Base-by-base conservation (phyloP, 2,329 filamentous ascomycete species). In the Sporothrix inflata region DNA sequence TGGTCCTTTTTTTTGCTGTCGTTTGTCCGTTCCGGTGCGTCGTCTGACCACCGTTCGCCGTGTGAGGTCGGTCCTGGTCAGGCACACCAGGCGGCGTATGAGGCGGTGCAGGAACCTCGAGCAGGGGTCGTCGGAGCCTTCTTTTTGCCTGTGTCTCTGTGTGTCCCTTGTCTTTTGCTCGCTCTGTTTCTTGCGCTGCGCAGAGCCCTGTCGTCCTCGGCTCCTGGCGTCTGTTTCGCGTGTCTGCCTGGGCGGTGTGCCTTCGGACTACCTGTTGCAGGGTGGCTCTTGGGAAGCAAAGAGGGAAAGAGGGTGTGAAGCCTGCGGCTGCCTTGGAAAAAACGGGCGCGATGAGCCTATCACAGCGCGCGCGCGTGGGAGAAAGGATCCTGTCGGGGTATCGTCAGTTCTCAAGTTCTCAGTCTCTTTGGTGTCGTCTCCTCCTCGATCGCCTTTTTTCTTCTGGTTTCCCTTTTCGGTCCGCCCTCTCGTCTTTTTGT, bases 181-280 rank as follows among this genome's bases (percentile, higher is more conserved):
- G n/a, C 45, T 8, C 6, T 49, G 45, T 49, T 19, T 16, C 16
- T 16, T 49, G 19, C 45, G 19, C 14, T 8, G 19, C 19, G 19
- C 47, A 49, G 30, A 66, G 65, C 45, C 45, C 45, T 53, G 65
- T 34, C 65, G 21, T 38, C 21, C 61, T 66, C 21, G 61, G 42
- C 24, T 49, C 61, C 63, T 30, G 63, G 63, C 63, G 63, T 34
- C 45, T 49, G 30, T 60, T 69, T 45, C 21, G 67, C 51, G 67
- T 60, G 51, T 69, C 67, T 69, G 67, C 51, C 67, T 57, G 21
- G 51, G 60, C 47, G 65, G 63, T 24, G 63, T 34, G 65, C 65
- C 65, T 68, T 42, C 21, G 38, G 21, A 65, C 38, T 16, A 6
- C 21, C 60, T 4, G n/a, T n/a, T 38, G n/a, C 45, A 24, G 38